Percentiles rank a stretch among this genome's conserved stretches.
These are phyloP conservation scores for Hymenoscyphus linearis DNA, from an alignment of 2,329 filamentous ascomycete species.

Conservation along the genomic window DNA sequence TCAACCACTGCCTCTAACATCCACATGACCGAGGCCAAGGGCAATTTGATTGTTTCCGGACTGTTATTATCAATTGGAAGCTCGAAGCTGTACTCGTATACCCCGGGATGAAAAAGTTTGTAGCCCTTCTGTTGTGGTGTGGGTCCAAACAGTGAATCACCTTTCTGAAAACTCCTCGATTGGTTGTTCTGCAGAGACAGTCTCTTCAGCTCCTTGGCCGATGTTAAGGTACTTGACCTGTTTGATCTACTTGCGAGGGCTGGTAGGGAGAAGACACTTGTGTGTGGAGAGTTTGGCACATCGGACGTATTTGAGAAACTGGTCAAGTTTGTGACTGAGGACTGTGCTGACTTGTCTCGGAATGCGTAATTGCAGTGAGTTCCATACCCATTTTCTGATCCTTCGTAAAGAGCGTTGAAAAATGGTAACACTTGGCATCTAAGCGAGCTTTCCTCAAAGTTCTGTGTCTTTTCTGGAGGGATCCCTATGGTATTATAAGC, in stretches of 20 bases:
- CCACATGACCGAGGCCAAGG: slow-evolving; percentile 65
- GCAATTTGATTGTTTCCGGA: slow-evolving; percentile 66
- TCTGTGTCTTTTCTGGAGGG: slow-evolving; percentile 77
- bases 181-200: slow-evolving; percentile 60
- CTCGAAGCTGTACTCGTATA: slow-evolving; percentile 60
- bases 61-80: slow-evolving; percentile 73
- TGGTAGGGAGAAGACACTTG: slow-evolving; percentile 22
- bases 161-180: slow-evolving; percentile 63
- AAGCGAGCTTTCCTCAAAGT: slow-evolving; percentile 77
- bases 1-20: slow-evolving; percentile 65
- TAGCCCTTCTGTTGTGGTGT: slow-evolving; percentile 61
- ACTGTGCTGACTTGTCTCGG: slow-evolving; percentile 23
- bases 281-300: slow-evolving; percentile 3
- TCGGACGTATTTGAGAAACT: slow-evolving; percentile 1
- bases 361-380: slow-evolving; percentile 53
- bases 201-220: slow-evolving; percentile 40
- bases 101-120: slow-evolving; percentile 53
- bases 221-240: slow-evolving; percentile 24
- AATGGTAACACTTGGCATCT: slow-evolving; percentile 88
- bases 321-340: slow-evolving; percentile 26
- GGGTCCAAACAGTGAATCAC: slow-evolving; percentile 49
- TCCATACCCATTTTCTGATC: slow-evolving; percentile 54
- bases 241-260: slow-evolving; percentile 21
- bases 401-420: slow-evolving; percentile 71
- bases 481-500: slow-evolving; percentile 50